Conservation (phyloP, 805 yeast species). For the Suhomyces pyralidae region DNA sequence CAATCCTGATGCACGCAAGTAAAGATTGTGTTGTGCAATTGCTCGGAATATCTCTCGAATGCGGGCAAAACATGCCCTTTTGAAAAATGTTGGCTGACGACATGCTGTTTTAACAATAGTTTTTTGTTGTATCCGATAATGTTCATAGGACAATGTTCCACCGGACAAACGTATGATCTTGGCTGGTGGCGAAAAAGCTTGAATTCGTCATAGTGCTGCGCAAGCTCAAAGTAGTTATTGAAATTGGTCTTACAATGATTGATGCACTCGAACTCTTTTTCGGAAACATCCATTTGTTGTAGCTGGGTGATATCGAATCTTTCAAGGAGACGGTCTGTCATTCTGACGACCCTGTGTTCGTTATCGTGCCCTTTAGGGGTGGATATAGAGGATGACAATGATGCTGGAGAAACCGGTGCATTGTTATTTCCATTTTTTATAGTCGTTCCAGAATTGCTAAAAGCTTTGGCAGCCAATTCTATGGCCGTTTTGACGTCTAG, state of each 20-base stretch:
- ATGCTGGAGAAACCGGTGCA: background rate
- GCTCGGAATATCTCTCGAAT: constrained; percentile 3
- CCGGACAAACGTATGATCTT: constrained; percentile 32
- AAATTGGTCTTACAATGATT: constrained; percentile 33
- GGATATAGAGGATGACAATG: background rate
- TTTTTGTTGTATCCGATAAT: constrained; percentile 36
- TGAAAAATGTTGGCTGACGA: constrained; percentile 22
- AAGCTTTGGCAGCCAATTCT: constrained; percentile 5
- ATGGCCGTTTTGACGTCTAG: constrained; percentile 4
- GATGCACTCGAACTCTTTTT: constrained; percentile 7
- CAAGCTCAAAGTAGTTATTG: constrained; percentile 25
- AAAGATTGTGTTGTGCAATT: constrained; percentile 6
- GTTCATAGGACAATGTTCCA: constrained; percentile 39
- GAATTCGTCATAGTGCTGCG: constrained; percentile 33
- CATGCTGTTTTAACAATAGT: constrained; percentile 28
- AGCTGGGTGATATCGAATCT: constrained; percentile 3
- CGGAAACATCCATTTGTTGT: background rate
- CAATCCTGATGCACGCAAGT: constrained; percentile 11
- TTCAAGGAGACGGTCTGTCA: constrained; percentile 2
- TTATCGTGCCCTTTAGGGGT: background rate
- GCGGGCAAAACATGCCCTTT: constrained; percentile 13
- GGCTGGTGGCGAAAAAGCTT: constrained; percentile 15
- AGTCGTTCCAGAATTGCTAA: background rate
- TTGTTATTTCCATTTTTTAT: background rate
- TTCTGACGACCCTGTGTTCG: background rate